phyloP scores from a whole-genome alignment of 1,139 yeast genomes.

The Hansenula sp. region DNA sequence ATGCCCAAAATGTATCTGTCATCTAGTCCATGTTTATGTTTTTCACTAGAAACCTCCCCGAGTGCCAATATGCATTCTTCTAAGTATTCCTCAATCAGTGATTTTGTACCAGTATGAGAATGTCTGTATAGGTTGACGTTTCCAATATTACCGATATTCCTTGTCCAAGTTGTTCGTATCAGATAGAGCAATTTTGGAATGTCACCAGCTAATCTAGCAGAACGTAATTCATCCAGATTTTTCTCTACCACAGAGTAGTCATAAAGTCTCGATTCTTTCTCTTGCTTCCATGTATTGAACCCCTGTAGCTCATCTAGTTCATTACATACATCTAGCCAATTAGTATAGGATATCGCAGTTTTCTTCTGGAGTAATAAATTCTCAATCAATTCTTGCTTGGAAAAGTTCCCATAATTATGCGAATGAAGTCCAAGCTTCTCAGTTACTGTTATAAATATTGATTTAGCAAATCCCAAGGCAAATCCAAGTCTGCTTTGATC shows the following conservation, averaged over 20 bases:
- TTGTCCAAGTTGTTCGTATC: constrained; percentile 78
- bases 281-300: constrained; percentile 67
- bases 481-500: neutral
- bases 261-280: constrained; percentile 58
- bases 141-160: constrained; percentile 88
- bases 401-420: constrained; percentile 6
- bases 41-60: constrained; percentile 29
- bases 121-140: constrained; percentile 73
- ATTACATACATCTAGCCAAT: constrained; percentile 66
- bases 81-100: constrained; percentile 76
- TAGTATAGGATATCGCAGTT: constrained; percentile 59
- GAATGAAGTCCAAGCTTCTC: neutral
- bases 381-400: constrained; percentile 24
- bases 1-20: constrained; percentile 70
- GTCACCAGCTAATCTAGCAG: constrained; percentile 57
- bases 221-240: constrained; percentile 54
- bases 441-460: neutral
- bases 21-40: constrained; percentile 44
- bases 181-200: constrained; percentile 61
- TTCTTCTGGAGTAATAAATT: constrained; percentile 46
- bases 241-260: constrained; percentile 61
- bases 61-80: constrained; percentile 70
- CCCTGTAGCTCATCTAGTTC: constrained; percentile 63
- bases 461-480: neutral
- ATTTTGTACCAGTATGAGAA: constrained; percentile 83